Conservation (phyloP, 139 green algal species). For the Chlorella sorokiniana region DNA sequence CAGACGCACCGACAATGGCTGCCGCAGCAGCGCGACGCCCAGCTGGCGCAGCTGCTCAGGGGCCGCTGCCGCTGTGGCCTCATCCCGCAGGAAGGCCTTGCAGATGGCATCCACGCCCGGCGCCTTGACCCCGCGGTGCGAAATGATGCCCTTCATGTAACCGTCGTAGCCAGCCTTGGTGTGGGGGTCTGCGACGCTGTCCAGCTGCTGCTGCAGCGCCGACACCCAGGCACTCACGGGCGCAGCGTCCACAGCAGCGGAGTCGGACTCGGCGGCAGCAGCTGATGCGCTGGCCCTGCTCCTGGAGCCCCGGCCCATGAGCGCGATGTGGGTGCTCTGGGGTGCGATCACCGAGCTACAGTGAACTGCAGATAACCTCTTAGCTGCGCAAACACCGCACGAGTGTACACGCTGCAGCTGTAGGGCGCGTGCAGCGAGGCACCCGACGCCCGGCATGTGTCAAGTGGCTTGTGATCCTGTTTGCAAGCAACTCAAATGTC, state of each 20-base stretch:
- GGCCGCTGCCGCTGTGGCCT: not conserved
- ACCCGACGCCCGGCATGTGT: no score
- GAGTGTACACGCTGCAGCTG: no score
- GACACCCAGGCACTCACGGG: not conserved
- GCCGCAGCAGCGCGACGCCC: not conserved
- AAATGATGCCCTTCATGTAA: slow-evolving; percentile 8
- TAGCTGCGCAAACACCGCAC: no score
- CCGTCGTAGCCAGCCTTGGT: not conserved
- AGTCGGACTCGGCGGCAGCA: not conserved
- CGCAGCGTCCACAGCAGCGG: no score
- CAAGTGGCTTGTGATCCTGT: no score
- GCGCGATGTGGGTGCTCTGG: no score
- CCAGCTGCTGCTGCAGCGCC: not conserved
- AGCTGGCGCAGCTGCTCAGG: not conserved
- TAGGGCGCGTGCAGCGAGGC: no score
- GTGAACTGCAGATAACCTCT: no score
- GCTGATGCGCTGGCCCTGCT: no score
- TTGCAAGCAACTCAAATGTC: no score
- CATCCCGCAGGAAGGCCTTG: not conserved
- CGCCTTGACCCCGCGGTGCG: slow-evolving; percentile 5
- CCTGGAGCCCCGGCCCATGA: no score
- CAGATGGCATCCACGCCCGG: not conserved
- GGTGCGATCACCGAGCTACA: no score
- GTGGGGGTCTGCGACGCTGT: not conserved
- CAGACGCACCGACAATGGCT: not conserved